Percentiles rank a stretch among this genome's conserved stretches.
Evolutionary conservation across 495 filamentous ascomycete species (phyloP).

Genomic region (Neurospora africana): DNA sequence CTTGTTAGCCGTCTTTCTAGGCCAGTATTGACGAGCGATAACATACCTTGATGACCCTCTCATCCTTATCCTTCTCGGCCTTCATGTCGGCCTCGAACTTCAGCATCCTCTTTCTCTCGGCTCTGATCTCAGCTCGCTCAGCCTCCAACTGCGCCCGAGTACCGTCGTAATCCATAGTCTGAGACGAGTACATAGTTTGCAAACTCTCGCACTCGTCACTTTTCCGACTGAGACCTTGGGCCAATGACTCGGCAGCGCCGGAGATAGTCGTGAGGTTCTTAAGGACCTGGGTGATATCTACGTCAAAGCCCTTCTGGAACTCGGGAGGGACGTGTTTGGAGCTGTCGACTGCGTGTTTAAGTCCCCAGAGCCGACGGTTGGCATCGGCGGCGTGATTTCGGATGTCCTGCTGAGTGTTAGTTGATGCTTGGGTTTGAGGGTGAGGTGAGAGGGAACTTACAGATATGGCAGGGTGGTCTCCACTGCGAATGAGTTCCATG

Average conservation of each 20-base stretch:
- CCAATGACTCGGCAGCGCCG: not conserved
- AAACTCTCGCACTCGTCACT: not conserved
- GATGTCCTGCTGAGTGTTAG: not conserved
- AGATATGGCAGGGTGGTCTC: not conserved
- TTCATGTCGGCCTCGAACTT: not conserved
- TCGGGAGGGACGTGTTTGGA: not conserved
- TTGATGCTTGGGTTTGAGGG: not conserved
- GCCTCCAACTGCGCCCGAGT: not conserved
- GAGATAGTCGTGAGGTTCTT: not conserved
- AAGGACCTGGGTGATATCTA: slow-evolving; percentile 1
- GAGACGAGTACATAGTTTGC: rapidly evolving
- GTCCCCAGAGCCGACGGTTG: not conserved
- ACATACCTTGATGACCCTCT: slow-evolving; percentile 8
- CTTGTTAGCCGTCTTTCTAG: not conserved
- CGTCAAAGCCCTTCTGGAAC: not conserved
- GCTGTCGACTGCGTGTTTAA: not conserved
- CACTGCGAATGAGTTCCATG: not conserved
- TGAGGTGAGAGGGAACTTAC: not conserved
- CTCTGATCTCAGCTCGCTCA: not conserved
- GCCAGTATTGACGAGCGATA: not conserved
- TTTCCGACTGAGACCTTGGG: rapidly evolving
- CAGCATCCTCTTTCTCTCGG: not conserved
- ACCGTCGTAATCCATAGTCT: not conserved
- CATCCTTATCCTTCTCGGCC: slow-evolving; percentile 1
- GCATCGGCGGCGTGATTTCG: not conserved